phyloP scores from a whole-genome alignment of 192 early-diverging fungal species.

The Dispira simplex region DNA sequence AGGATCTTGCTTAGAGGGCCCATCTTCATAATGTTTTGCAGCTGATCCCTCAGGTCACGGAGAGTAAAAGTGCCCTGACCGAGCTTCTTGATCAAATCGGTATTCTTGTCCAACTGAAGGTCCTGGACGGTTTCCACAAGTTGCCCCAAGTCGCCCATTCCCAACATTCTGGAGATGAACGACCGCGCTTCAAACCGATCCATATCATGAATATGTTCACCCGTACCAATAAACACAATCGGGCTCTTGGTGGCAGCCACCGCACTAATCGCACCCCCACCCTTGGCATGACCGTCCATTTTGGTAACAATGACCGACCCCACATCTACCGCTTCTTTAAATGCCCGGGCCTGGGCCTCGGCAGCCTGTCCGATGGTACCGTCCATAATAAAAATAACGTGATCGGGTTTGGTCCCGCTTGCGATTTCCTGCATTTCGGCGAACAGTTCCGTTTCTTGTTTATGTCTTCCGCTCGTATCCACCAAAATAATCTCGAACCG shows the following conservation, averaged over 20 bases:
- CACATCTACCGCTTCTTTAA: conserved; percentile 80
- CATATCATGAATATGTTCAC: conserved; percentile 93
- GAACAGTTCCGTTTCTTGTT: conserved; percentile 88
- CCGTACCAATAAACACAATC: conserved; percentile 92
- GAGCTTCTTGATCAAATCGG: conserved; percentile 77
- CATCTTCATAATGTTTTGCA: conserved; percentile 77
- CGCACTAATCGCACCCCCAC: conserved; percentile 96
- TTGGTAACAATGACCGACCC: conserved; percentile 97
- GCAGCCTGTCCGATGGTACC: conserved; percentile 97
- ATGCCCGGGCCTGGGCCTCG: conserved; percentile 81
- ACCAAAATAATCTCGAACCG: conserved; percentile 95
- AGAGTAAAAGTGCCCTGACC: conserved; percentile 75
- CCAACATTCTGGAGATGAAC: conserved; percentile 88
- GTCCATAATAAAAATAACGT: conserved; percentile 96
- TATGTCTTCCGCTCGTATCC: conserved; percentile 95
- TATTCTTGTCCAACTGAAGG: conserved; percentile 73
- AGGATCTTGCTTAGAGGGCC: conserved; percentile 86
- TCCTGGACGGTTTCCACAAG: conserved; percentile 83
- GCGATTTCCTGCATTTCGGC: conserved; percentile 94
- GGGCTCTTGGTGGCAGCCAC: conserved; percentile 88
- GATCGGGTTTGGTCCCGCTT: conserved; percentile 66
- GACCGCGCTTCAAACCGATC: conserved; percentile 76
- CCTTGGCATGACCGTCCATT: conserved; percentile 98
- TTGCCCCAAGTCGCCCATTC: conserved; percentile 84
- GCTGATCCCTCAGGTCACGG: conserved; percentile 90